Evolutionary conservation across 2,329 filamentous ascomycete genomes (phyloP).

Genomic region (Ambrosiella xylebori): DNA sequence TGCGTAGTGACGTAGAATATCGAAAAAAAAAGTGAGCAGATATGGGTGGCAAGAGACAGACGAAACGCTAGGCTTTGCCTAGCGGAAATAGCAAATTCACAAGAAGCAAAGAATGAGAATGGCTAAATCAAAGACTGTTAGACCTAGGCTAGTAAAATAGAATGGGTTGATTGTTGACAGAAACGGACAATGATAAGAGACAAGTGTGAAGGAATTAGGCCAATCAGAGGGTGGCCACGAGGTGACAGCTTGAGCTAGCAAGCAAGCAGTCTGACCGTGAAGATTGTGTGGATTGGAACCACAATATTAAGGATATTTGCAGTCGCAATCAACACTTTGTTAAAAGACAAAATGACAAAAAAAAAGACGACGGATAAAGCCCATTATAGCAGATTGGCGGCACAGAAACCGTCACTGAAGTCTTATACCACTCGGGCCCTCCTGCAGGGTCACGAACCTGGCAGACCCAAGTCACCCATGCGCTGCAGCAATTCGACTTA

Average conservation of each 20-base stretch:
- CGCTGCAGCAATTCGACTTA: no score
- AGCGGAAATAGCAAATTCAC: background rate
- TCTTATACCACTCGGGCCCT: background rate
- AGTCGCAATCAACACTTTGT: background rate
- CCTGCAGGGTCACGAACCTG: background rate
- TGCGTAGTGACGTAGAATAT: background rate
- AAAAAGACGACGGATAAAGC: background rate
- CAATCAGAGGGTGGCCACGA: background rate
- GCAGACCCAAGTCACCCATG: background rate
- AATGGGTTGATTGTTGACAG: no score
- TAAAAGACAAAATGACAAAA: background rate
- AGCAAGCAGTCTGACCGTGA: background rate
- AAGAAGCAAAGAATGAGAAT: background rate
- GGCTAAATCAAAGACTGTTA: no score
- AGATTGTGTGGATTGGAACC: background rate
- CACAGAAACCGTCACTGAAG: background rate
- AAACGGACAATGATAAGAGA: background rate
- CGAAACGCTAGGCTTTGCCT: background rate
- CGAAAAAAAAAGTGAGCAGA: background rate
- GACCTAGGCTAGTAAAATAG: no score
- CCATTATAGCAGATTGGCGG: background rate
- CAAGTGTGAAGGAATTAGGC: background rate
- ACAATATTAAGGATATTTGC: background rate
- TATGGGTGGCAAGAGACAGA: background rate
- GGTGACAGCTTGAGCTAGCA: background rate